Evolutionary conservation across 805 yeast species (phyloP).

Genomic region (Metschnikowia cerradonensis): DNA sequence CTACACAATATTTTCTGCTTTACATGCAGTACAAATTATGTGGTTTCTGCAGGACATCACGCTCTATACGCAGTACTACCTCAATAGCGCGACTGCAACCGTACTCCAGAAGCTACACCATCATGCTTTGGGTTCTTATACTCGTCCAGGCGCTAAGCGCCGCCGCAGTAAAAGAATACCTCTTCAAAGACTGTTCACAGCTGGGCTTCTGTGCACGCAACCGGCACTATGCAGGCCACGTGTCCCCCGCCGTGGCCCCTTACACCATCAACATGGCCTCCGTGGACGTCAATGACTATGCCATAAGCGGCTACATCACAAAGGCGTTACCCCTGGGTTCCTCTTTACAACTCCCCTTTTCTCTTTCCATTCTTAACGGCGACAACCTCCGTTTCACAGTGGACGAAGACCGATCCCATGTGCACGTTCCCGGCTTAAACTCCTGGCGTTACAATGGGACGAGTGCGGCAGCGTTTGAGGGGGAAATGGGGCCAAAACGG

Average conservation of each 20-base stretch:
- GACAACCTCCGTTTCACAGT: conserved; percentile 57
- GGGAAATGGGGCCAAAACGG: background rate
- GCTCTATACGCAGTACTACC: background rate
- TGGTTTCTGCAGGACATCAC: background rate
- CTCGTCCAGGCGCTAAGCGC: conserved; percentile 1
- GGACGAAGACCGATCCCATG: conserved; percentile 54
- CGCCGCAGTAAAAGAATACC: conserved; percentile 51
- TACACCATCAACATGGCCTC: conserved; percentile 25
- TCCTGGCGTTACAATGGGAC: conserved; percentile 46
- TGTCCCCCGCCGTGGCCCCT: conserved; percentile 13
- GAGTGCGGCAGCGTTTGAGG: conserved; percentile 23
- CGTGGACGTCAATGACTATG: conserved; percentile 20
- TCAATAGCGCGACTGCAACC: background rate
- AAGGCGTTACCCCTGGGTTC: conserved; percentile 32
- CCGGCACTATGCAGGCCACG: conserved; percentile 51
- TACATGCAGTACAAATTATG: too few relatives aligned
- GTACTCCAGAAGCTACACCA: background rate
- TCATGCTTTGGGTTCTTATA: background rate
- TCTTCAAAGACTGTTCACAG: conserved; percentile 74
- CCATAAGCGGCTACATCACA: conserved; percentile 42
- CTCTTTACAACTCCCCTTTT: conserved; percentile 48
- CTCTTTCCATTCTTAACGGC: conserved; percentile 51
- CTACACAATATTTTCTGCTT: too few relatives aligned
- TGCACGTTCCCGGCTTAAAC: conserved; percentile 32
- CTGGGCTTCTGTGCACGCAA: conserved; percentile 85